phyloP scores from a whole-genome alignment of 2,329 filamentous ascomycete genomes.

The Pseudocercospora macadamiae region DNA sequence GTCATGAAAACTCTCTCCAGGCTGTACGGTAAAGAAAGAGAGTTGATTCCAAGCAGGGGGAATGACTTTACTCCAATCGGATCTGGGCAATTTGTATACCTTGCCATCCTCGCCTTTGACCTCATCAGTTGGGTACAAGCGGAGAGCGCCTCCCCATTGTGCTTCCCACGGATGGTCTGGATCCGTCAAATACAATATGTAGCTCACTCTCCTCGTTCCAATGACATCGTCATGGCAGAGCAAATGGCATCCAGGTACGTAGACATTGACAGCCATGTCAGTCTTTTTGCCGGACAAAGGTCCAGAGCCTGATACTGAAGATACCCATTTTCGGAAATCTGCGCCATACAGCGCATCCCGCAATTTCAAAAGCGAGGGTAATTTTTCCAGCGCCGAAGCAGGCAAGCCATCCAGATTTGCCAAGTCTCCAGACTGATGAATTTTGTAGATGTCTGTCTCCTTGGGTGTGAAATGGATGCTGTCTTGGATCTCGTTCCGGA shows the following conservation, averaged over 20 bases:
- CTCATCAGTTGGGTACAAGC: conserved; percentile 76
- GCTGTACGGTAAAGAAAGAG: conserved; percentile 96
- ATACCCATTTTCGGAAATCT: conserved; percentile 85
- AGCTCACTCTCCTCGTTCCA: conserved; percentile 92
- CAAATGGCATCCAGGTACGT: conserved; percentile 92
- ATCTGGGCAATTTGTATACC: conserved; percentile 75
- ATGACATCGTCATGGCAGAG: conserved; percentile 99
- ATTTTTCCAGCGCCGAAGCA: conserved; percentile 77
- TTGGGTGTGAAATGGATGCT: conserved; percentile 97
- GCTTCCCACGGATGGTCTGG: conserved; percentile 88
- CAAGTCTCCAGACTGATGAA: conserved; percentile 96
- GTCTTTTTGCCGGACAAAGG: conserved; percentile 90
- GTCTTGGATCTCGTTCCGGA: conserved; percentile 84
- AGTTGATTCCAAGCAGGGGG: conserved; percentile 97
- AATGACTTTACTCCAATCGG: conserved; percentile 79
- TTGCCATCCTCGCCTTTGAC: conserved; percentile 66
- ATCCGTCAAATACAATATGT: conserved; percentile 93
- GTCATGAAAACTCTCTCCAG: conserved; percentile 98
- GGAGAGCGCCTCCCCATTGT: conserved; percentile 89
- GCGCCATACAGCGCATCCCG: conserved; percentile 93
- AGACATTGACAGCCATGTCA: conserved; percentile 99
- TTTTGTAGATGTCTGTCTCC: conserved; percentile 99
- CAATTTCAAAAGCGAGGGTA: conserved; percentile 88
- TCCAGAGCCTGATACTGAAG: conserved; percentile 81
- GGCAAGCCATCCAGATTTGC: conserved; percentile 95